phyloP scores from a whole-genome alignment of 306 rosid species.

The Trifolium repens region DNA sequence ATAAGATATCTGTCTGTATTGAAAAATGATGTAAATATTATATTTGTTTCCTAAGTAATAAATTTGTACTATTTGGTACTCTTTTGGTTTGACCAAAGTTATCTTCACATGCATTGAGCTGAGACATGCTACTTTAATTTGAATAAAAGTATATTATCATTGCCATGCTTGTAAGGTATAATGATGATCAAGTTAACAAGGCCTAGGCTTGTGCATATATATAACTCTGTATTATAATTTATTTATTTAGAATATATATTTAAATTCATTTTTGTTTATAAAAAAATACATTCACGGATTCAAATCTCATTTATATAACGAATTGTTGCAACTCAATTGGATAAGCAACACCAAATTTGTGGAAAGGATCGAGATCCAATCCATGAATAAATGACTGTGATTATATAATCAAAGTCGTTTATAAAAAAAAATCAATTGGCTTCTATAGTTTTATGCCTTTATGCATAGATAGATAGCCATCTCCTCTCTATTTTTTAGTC shows the following conservation, averaged over 20 bases:
- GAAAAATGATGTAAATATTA: slow-evolving; percentile 31
- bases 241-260: too few relatives aligned
- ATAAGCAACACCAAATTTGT: too few relatives aligned
- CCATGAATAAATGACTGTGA: too few relatives aligned
- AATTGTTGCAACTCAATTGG: too few relatives aligned
- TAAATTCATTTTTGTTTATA: too few relatives aligned
- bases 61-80: slow-evolving; percentile 1
- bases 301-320: too few relatives aligned
- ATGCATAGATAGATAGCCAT: background rate
- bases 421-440: background rate
- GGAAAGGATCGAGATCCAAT: too few relatives aligned
- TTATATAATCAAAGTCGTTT: too few relatives aligned
- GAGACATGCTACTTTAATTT: background rate
- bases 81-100: background rate
- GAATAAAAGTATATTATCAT: background rate
- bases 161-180: background rate
- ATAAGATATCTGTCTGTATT: slow-evolving; percentile 24
- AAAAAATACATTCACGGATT: too few relatives aligned
- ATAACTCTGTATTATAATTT: too few relatives aligned
- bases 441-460: background rate
- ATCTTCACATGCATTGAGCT: background rate
- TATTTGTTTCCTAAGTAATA: slow-evolving; percentile 3
- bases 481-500: background rate
- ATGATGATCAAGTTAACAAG: background rate
- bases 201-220: background rate